These are phyloP conservation scores for Candida schatavii DNA, from an alignment of 805 yeast species.

Conservation along the genomic window DNA sequence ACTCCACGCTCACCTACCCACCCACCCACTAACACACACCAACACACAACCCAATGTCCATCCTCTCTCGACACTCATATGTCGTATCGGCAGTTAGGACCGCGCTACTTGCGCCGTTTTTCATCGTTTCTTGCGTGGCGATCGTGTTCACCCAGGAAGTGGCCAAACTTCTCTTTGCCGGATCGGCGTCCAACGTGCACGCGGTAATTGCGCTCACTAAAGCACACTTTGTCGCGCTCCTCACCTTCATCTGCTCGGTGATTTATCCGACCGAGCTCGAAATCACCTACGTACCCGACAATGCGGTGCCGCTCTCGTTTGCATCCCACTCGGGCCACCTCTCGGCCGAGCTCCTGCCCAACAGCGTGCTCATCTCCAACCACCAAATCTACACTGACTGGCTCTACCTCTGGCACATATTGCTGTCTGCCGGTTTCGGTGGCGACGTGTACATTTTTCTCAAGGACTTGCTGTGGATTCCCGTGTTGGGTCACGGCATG, in stretches of 20 bases:
- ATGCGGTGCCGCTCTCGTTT: conserved; percentile 20
- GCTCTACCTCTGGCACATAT: conserved; percentile 85
- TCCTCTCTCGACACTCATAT: conserved; percentile 3
- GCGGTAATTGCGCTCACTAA: conserved; percentile 53
- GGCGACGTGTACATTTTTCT: conserved; percentile 70
- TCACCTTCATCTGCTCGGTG: conserved; percentile 48
- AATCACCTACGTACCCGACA: conserved; percentile 44
- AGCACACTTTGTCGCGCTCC: conserved; percentile 51
- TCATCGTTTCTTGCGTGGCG: conserved; percentile 31
- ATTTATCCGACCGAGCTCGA: conserved; percentile 53
- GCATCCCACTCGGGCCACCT: conserved; percentile 18
- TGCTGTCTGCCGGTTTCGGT: conserved; percentile 64
- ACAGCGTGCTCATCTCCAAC: conserved; percentile 73
- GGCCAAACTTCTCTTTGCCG: conserved; percentile 26
- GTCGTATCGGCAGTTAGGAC: conserved; percentile 20
- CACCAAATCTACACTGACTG: conserved; percentile 95
- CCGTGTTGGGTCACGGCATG: conserved; percentile 88
- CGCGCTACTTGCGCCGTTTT: conserved; percentile 17
- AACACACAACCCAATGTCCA: background rate
- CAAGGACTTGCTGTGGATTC: conserved; percentile 74
- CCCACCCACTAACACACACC: background rate
- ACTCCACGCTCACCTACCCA: too few species aligned
- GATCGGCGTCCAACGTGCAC: conserved; percentile 34
- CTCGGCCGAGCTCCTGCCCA: conserved; percentile 37
- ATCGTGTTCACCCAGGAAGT: conserved; percentile 47